Evolutionary conservation across 2,329 filamentous ascomycete genomes (phyloP).

Genomic region (Paraconiothyrium sp.): DNA sequence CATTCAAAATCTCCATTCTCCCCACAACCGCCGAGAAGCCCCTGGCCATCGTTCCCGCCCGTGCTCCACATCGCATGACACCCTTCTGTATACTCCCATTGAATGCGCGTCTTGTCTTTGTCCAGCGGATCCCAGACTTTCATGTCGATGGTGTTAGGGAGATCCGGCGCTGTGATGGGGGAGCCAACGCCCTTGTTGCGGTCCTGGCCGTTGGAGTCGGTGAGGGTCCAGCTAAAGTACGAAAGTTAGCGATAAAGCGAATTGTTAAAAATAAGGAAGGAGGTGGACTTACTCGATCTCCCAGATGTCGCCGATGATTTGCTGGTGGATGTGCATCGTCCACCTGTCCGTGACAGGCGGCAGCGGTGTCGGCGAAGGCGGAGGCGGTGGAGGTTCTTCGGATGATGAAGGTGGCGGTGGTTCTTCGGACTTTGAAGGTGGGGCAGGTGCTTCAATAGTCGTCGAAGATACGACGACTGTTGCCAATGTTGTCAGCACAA

Average conservation of each 20-base stretch:
- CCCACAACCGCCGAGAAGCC: conserved; percentile 10
- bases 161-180: conserved; percentile 2
- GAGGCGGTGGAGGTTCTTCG: not conserved
- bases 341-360: not conserved
- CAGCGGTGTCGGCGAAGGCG: not conserved
- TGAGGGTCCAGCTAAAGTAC: conserved; percentile 5
- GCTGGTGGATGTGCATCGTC: conserved; percentile 8
- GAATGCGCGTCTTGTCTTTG: conserved; percentile 5
- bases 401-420: not conserved
- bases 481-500: conserved; percentile 7
- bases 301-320: not conserved
- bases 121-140: not conserved
- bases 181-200: not conserved
- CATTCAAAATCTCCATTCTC: conserved; percentile 11
- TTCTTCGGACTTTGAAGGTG: not conserved
- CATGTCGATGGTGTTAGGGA: not conserved
- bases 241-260: not conserved
- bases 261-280: not conserved
- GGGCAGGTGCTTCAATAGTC: conserved; percentile 12
- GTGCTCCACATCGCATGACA: conserved; percentile 12
- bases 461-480: conserved; percentile 8
- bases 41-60: not conserved
- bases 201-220: conserved; percentile 3
- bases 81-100: not conserved
- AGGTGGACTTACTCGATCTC: not conserved